Evolutionary conservation across 768 basidiomycete species (phyloP).

Genomic region (Tulasnella sp.): DNA sequence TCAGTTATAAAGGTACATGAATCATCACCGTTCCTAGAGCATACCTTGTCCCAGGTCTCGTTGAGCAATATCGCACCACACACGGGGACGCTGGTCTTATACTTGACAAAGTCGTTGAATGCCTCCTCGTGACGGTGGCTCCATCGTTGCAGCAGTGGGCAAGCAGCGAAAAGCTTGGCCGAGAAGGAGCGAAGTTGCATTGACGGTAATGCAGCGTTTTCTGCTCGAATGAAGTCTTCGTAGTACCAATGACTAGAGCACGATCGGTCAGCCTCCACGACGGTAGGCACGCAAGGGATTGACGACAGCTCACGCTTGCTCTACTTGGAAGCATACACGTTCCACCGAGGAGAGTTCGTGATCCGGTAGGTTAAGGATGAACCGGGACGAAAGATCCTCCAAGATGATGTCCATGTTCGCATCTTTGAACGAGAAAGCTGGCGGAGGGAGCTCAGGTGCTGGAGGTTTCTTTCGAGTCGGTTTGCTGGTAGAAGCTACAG

Average conservation of each 20-base stretch:
- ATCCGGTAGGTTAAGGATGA: constrained; percentile 91
- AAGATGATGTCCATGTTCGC: constrained; percentile 75
- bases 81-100: constrained; percentile 93
- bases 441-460: constrained; percentile 6
- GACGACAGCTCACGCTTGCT: constrained; percentile 79
- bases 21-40: constrained; percentile 3
- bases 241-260: constrained; percentile 95
- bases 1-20: background rate
- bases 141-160: constrained; percentile 74
- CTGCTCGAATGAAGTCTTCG: constrained; percentile 94
- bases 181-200: constrained; percentile 88
- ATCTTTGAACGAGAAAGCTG: constrained; percentile 47
- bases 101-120: constrained; percentile 84
- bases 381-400: constrained; percentile 88
- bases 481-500: background rate
- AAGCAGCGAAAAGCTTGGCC: constrained; percentile 75
- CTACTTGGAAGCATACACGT: constrained; percentile 95
- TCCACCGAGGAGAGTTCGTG: constrained; percentile 86
- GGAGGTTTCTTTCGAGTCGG: constrained; percentile 5
- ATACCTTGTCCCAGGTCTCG: constrained; percentile 82
- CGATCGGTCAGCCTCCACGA: constrained; percentile 13
- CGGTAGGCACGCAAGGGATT: constrained; percentile 12
- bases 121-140: constrained; percentile 75
- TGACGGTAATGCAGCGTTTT: constrained; percentile 77
- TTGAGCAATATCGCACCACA: constrained; percentile 97